These are phyloP conservation scores for Fusarium sp. DNA, from an alignment of 2,329 filamentous ascomycete genomes.

Conservation along the genomic window DNA sequence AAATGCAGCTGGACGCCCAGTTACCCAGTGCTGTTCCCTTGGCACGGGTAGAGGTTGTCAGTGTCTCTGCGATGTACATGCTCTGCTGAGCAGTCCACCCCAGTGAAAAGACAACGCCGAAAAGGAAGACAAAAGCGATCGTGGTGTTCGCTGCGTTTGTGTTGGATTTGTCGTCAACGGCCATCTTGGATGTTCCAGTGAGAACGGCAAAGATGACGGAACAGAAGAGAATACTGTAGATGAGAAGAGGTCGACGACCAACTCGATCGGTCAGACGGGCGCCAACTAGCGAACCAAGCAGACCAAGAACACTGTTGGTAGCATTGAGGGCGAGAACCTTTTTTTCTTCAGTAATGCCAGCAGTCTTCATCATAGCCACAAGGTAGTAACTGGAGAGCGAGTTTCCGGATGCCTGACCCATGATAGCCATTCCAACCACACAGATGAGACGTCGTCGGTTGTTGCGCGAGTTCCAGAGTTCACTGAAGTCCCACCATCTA, in stretches of 20 bases:
- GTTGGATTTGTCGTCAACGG: slow-evolving; percentile 40
- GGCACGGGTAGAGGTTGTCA: slow-evolving; percentile 48
- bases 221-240: slow-evolving; percentile 55
- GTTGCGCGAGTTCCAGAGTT: slow-evolving; percentile 60
- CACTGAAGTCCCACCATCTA: slow-evolving; percentile 65
- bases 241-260: slow-evolving; percentile 63
- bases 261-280: slow-evolving; percentile 55
- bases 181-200: slow-evolving; percentile 25
- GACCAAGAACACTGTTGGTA: slow-evolving; percentile 58
- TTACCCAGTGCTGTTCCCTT: slow-evolving; percentile 55
- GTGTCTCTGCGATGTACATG: slow-evolving; percentile 51
- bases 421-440: slow-evolving; percentile 63
- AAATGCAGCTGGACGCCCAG: slow-evolving; percentile 52
- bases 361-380: slow-evolving; percentile 54
- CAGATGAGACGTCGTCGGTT: slow-evolving; percentile 63
- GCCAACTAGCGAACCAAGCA: slow-evolving; percentile 55
- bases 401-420: slow-evolving; percentile 66
- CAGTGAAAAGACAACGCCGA: slow-evolving; percentile 63
- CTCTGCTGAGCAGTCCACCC: slow-evolving; percentile 61
- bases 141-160: slow-evolving; percentile 42
- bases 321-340: slow-evolving; percentile 62
- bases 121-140: slow-evolving; percentile 56
- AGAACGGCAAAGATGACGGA: slow-evolving; percentile 60
- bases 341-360: slow-evolving; percentile 46
- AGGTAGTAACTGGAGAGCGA: slow-evolving; percentile 65